A percentile compares a stretch with the other conserved stretches of the same genome.
Conservation (phyloP, 106 monocot genomes). For the Gastrodia elata region DNA sequence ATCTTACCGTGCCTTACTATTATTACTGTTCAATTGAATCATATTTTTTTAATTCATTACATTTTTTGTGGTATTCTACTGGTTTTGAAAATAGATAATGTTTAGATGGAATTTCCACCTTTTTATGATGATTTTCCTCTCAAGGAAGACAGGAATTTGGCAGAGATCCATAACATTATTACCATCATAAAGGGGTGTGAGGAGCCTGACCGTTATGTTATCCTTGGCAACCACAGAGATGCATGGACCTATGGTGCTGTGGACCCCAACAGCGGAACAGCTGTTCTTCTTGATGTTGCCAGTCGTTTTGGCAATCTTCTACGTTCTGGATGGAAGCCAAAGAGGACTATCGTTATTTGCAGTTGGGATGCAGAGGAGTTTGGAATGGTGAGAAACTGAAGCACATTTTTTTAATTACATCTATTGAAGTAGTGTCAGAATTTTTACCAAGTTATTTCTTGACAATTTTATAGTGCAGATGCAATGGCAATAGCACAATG, state of each 20-base stretch:
- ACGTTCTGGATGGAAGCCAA: conserved; percentile 72
- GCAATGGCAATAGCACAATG: neutral
- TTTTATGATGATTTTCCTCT: conserved; percentile 24
- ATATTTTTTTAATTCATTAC: neutral
- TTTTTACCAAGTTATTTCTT: neutral
- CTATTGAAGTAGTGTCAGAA: neutral
- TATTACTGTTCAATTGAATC: neutral
- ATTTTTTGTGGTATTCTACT: neutral
- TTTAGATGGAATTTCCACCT: conserved; percentile 5
- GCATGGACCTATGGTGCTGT: conserved; percentile 99
- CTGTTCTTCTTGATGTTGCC: conserved; percentile 71
- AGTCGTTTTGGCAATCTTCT: conserved; percentile 41
- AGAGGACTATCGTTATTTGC: conserved; percentile 76
- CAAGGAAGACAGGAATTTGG: conserved; percentile 71
- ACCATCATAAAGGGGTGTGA: conserved; percentile 52
- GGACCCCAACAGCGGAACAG: conserved; percentile 94
- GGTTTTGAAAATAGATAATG: neutral
- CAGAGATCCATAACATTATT: conserved; percentile 54
- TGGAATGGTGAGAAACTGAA: conserved; percentile 56
- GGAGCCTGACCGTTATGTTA: conserved; percentile 81
- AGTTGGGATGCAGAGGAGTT: conserved; percentile 99
- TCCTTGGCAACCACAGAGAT: conserved; percentile 95
- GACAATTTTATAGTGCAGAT: neutral
- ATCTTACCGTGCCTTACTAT: neutral
- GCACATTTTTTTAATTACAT: neutral